phyloP scores from a whole-genome alignment of 2,329 filamentous ascomycete species.

The Alternaria brassicicola region DNA sequence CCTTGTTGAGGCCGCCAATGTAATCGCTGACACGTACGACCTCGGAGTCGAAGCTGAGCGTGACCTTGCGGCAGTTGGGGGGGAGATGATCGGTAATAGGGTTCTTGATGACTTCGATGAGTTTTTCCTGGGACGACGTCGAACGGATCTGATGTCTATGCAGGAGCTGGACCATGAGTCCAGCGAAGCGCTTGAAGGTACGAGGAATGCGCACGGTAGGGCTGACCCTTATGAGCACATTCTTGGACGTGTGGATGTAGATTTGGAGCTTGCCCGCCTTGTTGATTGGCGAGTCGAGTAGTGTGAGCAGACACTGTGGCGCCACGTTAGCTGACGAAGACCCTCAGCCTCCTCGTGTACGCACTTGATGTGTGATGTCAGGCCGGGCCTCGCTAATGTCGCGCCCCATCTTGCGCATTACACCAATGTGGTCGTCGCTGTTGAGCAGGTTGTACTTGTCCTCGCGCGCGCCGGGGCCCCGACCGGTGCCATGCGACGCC shows the following conservation, averaged over 20 bases:
- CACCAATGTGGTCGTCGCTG: slow-evolving; percentile 97
- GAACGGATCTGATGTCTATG: slow-evolving; percentile 96
- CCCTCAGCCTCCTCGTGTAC: slow-evolving; percentile 36
- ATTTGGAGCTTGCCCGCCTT: slow-evolving; percentile 98
- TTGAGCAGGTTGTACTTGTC: slow-evolving; percentile 98
- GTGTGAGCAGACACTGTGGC: slow-evolving; percentile 86
- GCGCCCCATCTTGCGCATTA: slow-evolving; percentile 99
- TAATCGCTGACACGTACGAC: slow-evolving; percentile 90
- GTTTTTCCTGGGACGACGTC: slow-evolving; percentile 95
- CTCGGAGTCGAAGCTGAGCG: slow-evolving; percentile 89
- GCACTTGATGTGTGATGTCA: slow-evolving; percentile 97
- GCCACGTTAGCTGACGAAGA: slow-evolving; percentile 29
- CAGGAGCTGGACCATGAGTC: slow-evolving; percentile 96
- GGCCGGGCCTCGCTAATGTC: slow-evolving; percentile 97
- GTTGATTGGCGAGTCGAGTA: slow-evolving; percentile 97
- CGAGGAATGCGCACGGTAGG: slow-evolving; percentile 97
- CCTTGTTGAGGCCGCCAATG: slow-evolving; percentile 74
- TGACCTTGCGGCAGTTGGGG: slow-evolving; percentile 96
- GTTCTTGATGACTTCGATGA: slow-evolving; percentile 96
- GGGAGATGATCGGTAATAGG: slow-evolving; percentile 97
- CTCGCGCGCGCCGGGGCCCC: slow-evolving; percentile 71
- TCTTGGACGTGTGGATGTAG: slow-evolving; percentile 97
- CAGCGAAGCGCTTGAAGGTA: slow-evolving; percentile 98
- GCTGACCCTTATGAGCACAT: slow-evolving; percentile 95
- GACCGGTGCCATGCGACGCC: slow-evolving; percentile 73